Conservation (phyloP, 768 basidiomycete species). For the Antrodiella citrinella region DNA sequence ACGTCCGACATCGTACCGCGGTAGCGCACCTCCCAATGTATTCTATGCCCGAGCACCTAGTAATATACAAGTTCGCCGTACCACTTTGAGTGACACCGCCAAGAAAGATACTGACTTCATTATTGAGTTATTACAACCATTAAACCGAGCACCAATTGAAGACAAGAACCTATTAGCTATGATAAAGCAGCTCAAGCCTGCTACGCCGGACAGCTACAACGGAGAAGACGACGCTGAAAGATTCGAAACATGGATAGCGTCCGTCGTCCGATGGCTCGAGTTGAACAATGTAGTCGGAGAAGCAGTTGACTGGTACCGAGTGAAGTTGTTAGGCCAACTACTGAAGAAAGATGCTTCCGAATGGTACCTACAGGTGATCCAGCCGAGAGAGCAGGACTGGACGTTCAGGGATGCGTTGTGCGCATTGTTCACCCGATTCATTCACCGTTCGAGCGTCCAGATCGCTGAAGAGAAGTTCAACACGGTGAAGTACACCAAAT, state of each 20-base stretch:
- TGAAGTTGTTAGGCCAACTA: not conserved
- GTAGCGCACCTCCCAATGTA: no score
- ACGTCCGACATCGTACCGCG: no score
- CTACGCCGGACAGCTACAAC: not conserved
- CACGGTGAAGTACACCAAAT: not conserved
- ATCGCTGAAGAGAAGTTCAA: not conserved
- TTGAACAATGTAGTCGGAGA: not conserved
- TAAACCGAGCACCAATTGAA: no score
- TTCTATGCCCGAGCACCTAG: no score
- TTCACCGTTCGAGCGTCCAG: not conserved
- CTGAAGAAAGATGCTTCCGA: not conserved
- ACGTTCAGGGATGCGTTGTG: not conserved
- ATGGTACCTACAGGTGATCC: not conserved
- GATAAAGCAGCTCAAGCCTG: not conserved
- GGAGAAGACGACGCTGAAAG: constrained; percentile 1
- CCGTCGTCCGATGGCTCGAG: not conserved
- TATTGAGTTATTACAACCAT: no score
- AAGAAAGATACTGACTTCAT: no score
- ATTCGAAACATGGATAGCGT: not conserved
- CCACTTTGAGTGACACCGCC: no score
- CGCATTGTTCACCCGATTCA: not conserved
- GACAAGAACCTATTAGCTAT: no score
- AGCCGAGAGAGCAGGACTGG: not conserved
- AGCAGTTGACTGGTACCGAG: not conserved
- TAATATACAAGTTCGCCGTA: no score